Base-by-base conservation (phyloP, 2,329 filamentous ascomycete genomes). In the Elsinoe perseae region DNA sequence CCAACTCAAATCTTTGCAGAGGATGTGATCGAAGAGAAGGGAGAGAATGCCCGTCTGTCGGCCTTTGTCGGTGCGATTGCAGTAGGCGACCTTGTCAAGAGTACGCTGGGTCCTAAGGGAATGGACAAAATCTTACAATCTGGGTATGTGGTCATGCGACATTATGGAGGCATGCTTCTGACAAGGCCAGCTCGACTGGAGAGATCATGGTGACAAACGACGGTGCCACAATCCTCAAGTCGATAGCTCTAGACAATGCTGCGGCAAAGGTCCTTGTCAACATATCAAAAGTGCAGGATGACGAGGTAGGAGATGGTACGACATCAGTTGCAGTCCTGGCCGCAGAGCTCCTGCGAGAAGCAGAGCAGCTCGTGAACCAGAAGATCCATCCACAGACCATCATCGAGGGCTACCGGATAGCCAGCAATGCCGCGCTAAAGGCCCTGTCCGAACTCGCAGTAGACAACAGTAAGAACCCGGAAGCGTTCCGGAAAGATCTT, bases 381-480 rank as follows among this genome's bases (percentile, higher is more conserved):
- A 97, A 97, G 77, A 96, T 98, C 66, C 93, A 98, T 73, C 93
- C 93, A 53, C 93, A 98, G 80, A 97, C 93, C 54, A 98, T 98
- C 73, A 98, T 98, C 68, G 93, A 98, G 69, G 93, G 93, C 54
- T 98, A 95, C 80, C 84, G 93, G 77, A 95, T 98, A 87, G 93
- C 93, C 54, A 95, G 89, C 72, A 80, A 83, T 54, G 92, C 93
- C 54, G 91, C 93, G 27, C 80, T 98, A 53, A 80, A 85, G 68
- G 90, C 90, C 28, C 78, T 98, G 42, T 87, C 90, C 70, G 85
- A 86, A 66, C 84, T 83, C 16, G 91, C 93, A 18, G 87, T 95
- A 54, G 87, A 98, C 74, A 88, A 95, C 75, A 95, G 88, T 80
- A 84, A 84, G 65, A 85, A 89, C 72, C 79, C 84, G 57, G 83